These are phyloP conservation scores for Aspergillus amoenus DNA, from an alignment of 2,329 filamentous ascomycete species.

Conservation along the genomic window DNA sequence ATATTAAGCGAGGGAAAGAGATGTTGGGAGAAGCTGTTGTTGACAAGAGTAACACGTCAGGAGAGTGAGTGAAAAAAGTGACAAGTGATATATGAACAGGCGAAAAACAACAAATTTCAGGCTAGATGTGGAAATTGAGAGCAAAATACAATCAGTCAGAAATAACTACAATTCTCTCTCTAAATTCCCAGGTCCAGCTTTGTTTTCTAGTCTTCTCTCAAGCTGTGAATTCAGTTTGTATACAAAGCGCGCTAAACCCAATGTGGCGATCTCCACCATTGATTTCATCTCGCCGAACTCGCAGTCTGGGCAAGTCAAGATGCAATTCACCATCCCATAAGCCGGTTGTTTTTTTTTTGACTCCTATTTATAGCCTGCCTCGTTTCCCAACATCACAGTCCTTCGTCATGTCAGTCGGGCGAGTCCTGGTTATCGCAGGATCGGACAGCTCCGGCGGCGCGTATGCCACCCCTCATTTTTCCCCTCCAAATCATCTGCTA, in stretches of 20 bases:
- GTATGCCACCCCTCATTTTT: constrained; percentile 51
- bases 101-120: too few species aligned
- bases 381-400: too few species aligned
- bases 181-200: too few species aligned
- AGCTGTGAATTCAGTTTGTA: neutral
- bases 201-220: neutral
- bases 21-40: too few species aligned
- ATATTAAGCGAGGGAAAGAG: too few species aligned
- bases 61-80: too few species aligned
- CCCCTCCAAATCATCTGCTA: constrained; percentile 11
- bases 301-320: neutral
- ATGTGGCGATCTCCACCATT: neutral
- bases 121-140: too few species aligned
- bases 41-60: too few species aligned
- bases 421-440: constrained; percentile 79
- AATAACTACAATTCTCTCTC: too few species aligned
- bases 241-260: neutral
- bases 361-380: neutral
- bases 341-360: neutral
- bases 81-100: too few species aligned
- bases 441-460: constrained; percentile 91
- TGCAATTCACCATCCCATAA: neutral
- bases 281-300: neutral
- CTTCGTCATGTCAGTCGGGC: constrained; percentile 39
- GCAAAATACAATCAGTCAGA: too few species aligned